Conservation (phyloP, 208 protist species). For the Leishmania major region DNA sequence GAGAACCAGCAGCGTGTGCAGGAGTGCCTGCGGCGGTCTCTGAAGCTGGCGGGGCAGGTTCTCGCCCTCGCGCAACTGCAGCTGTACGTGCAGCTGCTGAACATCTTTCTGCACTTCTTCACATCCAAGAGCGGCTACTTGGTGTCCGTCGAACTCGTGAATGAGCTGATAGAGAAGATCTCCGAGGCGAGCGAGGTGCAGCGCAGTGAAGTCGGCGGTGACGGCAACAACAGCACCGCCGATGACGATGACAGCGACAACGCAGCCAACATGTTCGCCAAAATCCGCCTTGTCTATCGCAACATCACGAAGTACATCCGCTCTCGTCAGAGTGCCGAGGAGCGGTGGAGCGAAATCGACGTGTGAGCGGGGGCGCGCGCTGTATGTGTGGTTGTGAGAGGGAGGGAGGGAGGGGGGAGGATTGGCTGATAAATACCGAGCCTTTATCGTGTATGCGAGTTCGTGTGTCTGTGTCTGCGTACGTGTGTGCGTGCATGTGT, state of each 20-base stretch:
- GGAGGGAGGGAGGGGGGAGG: neutral
- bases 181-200: slow-evolving; percentile 48
- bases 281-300: slow-evolving; percentile 50
- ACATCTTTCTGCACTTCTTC: slow-evolving; percentile 95
- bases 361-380: slow-evolving; percentile 22
- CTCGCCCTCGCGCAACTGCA: slow-evolving; percentile 68
- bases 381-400: slow-evolving; percentile 2
- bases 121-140: slow-evolving; percentile 71
- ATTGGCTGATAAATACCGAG: neutral
- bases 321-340: slow-evolving; percentile 58
- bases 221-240: neutral
- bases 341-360: slow-evolving; percentile 75
- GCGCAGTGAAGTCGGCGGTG: slow-evolving; percentile 13
- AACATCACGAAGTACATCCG: slow-evolving; percentile 82
- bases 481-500: neutral
- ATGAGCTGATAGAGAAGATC: slow-evolving; percentile 58
- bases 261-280: slow-evolving; percentile 30
- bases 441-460: neutral
- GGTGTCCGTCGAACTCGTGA: slow-evolving; percentile 48
- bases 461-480: neutral
- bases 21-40: slow-evolving; percentile 93
- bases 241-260: neutral
- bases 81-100: slow-evolving; percentile 96
- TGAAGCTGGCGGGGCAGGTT: slow-evolving; percentile 94
- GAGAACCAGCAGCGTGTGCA: slow-evolving; percentile 80